Evolutionary conservation across 768 basidiomycete genomes (phyloP).

Genomic region (Hemileccinum impolitum): DNA sequence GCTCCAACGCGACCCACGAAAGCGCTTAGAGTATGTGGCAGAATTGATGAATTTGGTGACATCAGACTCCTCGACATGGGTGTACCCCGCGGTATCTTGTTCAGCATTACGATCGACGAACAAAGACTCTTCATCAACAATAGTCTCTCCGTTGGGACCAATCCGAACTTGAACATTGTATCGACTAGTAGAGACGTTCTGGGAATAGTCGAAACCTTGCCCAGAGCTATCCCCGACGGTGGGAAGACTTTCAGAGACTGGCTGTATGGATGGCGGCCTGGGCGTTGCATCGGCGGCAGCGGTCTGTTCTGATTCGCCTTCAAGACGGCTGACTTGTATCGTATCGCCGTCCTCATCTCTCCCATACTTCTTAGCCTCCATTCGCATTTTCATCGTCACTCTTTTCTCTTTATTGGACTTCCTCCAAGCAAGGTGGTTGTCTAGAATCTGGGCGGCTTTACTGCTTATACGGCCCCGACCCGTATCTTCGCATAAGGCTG

Average conservation of each 20-base stretch:
- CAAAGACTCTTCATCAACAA: constrained; percentile 83
- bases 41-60: constrained; percentile 84
- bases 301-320: constrained; percentile 7
- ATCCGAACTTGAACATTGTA: constrained; percentile 86
- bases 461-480: constrained; percentile 78
- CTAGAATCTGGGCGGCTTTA: constrained; percentile 69
- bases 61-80: constrained; percentile 80
- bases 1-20: constrained; percentile 83
- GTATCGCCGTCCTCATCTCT: constrained; percentile 47
- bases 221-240: constrained; percentile 43
- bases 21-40: constrained; percentile 74
- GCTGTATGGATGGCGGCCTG: constrained; percentile 15
- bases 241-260: constrained; percentile 13
- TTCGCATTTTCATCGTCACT: constrained; percentile 54
- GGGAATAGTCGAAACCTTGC: constrained; percentile 67
- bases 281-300: constrained; percentile 2
- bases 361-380: constrained; percentile 78
- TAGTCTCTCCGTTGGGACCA: constrained; percentile 81
- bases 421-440: constrained; percentile 72
- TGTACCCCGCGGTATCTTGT: constrained; percentile 67
- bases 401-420: constrained; percentile 63
- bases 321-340: constrained; percentile 8
- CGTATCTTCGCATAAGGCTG: constrained; percentile 69
- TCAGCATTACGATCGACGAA: constrained; percentile 72
- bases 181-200: constrained; percentile 61